phyloP scores from a whole-genome alignment of 2,329 filamentous ascomycete genomes.

The Mycosphaerella sp. region DNA sequence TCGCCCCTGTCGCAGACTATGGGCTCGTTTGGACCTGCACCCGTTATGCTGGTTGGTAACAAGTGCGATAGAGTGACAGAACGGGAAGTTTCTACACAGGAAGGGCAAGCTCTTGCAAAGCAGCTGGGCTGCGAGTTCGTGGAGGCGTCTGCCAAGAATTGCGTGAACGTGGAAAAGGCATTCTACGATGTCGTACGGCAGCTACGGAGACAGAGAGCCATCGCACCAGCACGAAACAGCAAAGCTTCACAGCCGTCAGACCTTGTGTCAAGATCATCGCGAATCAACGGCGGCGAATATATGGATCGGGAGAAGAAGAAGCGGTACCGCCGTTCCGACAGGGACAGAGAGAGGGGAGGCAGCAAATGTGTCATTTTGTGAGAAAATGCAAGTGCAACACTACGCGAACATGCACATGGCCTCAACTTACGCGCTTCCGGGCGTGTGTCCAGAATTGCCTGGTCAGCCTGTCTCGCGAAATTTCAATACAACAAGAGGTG shows the following conservation, averaged over 20 bases:
- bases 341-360: constrained; percentile 20
- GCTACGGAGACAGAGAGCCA: constrained; percentile 67
- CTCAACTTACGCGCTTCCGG: background rate
- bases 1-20: constrained; percentile 61
- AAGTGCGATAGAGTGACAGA: constrained; percentile 97
- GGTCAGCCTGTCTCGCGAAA: too few relatives aligned
- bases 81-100: constrained; percentile 92
- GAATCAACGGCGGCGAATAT: constrained; percentile 18
- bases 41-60: constrained; percentile 97
- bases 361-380: constrained; percentile 30
- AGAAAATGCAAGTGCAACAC: constrained; percentile 2
- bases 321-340: constrained; percentile 21
- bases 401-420: constrained; percentile 1
- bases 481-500: too few relatives aligned
- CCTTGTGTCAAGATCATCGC: constrained; percentile 12
- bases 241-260: constrained; percentile 15
- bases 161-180: constrained; percentile 96
- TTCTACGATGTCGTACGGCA: constrained; percentile 97
- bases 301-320: constrained; percentile 22
- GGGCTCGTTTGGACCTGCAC: constrained; percentile 61
- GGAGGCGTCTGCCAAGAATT: constrained; percentile 94
- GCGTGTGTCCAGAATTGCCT: background rate
- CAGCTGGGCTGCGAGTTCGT: constrained; percentile 95
- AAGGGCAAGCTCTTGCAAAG: constrained; percentile 84
- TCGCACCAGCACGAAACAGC: constrained; percentile 22